Evolutionary conservation across 352 stramenopile genomes (phyloP).

Genomic region (Phytophthora multivora): DNA sequence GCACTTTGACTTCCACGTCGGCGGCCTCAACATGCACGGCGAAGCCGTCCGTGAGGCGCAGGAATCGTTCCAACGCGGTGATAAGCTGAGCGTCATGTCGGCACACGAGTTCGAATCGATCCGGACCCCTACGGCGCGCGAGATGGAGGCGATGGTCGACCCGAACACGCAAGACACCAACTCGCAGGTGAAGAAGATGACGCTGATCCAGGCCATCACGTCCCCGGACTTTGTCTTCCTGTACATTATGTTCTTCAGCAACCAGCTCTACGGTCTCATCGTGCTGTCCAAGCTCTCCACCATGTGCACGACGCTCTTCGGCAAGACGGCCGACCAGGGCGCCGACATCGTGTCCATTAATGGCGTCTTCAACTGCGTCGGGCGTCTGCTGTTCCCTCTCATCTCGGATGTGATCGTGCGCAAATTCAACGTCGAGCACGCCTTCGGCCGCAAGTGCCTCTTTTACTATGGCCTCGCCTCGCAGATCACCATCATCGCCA

Average conservation of each 20-base stretch:
- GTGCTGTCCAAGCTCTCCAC: constrained; percentile 65
- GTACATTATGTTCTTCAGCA: constrained; percentile 75
- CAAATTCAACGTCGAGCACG: constrained; percentile 51
- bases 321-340: constrained; percentile 39
- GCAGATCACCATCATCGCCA: constrained; percentile 70
- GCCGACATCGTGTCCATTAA: constrained; percentile 69
- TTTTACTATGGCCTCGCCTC: constrained; percentile 67
- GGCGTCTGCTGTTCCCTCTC: constrained; percentile 51
- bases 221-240: constrained; percentile 67
- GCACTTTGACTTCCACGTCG: constrained; percentile 49
- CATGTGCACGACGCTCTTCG: constrained; percentile 62
- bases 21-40: constrained; percentile 69
- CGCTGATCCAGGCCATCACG: constrained; percentile 56
- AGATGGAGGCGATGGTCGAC: constrained; percentile 40
- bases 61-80: constrained; percentile 31
- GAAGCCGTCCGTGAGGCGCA: constrained; percentile 45
- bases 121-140: constrained; percentile 32
- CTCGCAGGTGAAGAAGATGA: constrained; percentile 52
- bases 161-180: constrained; percentile 25
- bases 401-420: constrained; percentile 53
- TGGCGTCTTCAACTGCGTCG: constrained; percentile 62
- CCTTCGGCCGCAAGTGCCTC: constrained; percentile 57
- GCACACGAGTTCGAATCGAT: constrained; percentile 53
- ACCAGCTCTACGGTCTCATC: constrained; percentile 70
- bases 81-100: constrained; percentile 55